phyloP scores from a whole-genome alignment of 331 rosid genomes.

The Pyrus hybrid region DNA sequence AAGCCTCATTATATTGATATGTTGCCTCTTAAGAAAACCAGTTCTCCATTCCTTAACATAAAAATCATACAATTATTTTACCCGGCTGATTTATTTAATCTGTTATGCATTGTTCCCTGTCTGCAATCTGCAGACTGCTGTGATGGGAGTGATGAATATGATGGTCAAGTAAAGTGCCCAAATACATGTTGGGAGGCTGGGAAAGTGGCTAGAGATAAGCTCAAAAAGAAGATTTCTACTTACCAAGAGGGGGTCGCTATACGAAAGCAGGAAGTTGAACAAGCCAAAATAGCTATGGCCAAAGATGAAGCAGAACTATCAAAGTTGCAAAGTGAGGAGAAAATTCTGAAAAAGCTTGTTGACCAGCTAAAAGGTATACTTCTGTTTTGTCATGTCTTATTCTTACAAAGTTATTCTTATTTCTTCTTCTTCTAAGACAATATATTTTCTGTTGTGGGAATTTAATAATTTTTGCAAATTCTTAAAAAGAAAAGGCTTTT shows the following conservation, averaged over 20 bases:
- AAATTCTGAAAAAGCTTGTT: conserved; percentile 60
- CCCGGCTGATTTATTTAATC: not conserved
- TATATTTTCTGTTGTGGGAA: not conserved
- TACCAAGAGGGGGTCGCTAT: conserved; percentile 65
- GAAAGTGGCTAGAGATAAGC: conserved; percentile 73
- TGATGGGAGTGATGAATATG: conserved; percentile 92
- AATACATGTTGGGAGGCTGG: conserved; percentile 99
- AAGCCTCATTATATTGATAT: not conserved
- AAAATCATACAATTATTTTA: not conserved
- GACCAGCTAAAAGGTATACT: conserved; percentile 70
- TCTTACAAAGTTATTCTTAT: not conserved
- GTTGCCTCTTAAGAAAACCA: not conserved
- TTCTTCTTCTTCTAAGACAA: not conserved
- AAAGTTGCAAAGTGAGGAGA: conserved; percentile 64
- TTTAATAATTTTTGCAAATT: not conserved
- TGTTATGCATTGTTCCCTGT: conserved; percentile 14
- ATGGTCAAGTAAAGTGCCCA: conserved; percentile 60
- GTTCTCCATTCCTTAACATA: not conserved
- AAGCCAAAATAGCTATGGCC: conserved; percentile 46
- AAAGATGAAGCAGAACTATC: conserved; percentile 68
- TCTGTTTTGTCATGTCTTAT: conserved; percentile 2
- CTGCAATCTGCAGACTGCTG: conserved; percentile 65
- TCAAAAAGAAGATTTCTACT: conserved; percentile 63
- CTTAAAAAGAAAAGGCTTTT: not conserved
- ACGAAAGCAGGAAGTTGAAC: conserved; percentile 59